Conservation (phyloP, 371 early-diverging fungal genomes). For the Mucor mucedo region DNA sequence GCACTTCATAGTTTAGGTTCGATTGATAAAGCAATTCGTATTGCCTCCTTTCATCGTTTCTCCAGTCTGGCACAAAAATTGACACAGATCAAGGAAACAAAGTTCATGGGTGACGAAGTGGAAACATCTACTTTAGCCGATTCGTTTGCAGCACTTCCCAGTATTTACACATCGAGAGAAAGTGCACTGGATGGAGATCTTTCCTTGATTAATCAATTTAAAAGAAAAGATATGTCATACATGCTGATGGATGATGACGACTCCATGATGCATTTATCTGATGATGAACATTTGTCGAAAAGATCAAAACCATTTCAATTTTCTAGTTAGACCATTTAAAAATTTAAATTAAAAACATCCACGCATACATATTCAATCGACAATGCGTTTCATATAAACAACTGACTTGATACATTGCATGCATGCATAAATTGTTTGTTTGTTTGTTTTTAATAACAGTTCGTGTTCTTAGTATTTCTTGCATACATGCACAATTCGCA, state of each 20-base stretch:
- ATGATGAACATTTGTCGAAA: constrained; percentile 1
- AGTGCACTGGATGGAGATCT: constrained; percentile 13
- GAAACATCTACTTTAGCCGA: constrained; percentile 10
- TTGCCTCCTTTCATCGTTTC: constrained; percentile 72
- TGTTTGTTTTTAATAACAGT: too few species aligned
- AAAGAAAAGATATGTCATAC: neutral
- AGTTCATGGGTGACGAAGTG: constrained; percentile 6
- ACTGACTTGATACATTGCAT: neutral
- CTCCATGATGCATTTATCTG: neutral
- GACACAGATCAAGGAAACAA: constrained; percentile 71
- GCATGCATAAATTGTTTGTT: neutral
- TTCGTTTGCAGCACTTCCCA: constrained; percentile 6
- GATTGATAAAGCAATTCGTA: constrained; percentile 80
- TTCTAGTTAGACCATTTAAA: neutral
- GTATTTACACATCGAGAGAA: constrained; percentile 9
- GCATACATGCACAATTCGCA: too few species aligned
- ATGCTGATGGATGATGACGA: constrained; percentile 2
- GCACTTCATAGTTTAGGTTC: constrained; percentile 63
- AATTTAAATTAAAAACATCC: neutral
- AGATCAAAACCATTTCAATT: constrained; percentile 17
- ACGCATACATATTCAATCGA: neutral
- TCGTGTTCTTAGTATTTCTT: too few species aligned
- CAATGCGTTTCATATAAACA: too few species aligned
- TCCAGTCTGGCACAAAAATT: constrained; percentile 80
- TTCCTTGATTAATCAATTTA: neutral